Conservation (phyloP, 352 stramenopile genomes). For the Phytophthora hibernalis region DNA sequence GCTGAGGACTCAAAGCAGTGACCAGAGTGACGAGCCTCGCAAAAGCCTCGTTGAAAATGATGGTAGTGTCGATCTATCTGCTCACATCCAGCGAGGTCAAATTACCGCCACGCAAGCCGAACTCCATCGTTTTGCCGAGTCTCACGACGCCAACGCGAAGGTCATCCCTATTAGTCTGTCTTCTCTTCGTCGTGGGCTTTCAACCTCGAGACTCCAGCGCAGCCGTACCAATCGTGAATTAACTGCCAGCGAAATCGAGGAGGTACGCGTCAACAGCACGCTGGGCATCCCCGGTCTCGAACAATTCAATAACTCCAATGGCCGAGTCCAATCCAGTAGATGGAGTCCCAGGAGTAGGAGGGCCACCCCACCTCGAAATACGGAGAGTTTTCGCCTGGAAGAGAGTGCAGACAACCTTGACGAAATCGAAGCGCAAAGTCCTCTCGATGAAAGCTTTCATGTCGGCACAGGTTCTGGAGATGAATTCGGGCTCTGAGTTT, state of each 20-base stretch:
- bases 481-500: neutral
- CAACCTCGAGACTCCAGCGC: constrained; percentile 32
- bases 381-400: neutral
- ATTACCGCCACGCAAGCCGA: constrained; percentile 50
- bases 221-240: constrained; percentile 11
- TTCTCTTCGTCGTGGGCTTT: constrained; percentile 33
- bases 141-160: constrained; percentile 66
- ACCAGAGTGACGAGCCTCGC: constrained; percentile 22
- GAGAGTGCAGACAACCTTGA: constrained; percentile 1
- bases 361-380: neutral
- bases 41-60: constrained; percentile 26
- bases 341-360: neutral
- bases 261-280: constrained; percentile 25
- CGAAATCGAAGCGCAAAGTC: neutral
- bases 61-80: constrained; percentile 51
- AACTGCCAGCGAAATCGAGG: constrained; percentile 23
- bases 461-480: neutral
- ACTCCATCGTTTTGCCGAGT: constrained; percentile 68
- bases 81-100: constrained; percentile 62
- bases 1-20: constrained; percentile 34
- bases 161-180: constrained; percentile 70
- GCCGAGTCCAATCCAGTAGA: constrained; percentile 1
- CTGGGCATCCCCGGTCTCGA: constrained; percentile 30
- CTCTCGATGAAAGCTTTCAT: neutral
- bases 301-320: constrained; percentile 8